Base-by-base conservation (phyloP, 2,329 filamentous ascomycete species). In the Ceratocystis lukuohia region DNA sequence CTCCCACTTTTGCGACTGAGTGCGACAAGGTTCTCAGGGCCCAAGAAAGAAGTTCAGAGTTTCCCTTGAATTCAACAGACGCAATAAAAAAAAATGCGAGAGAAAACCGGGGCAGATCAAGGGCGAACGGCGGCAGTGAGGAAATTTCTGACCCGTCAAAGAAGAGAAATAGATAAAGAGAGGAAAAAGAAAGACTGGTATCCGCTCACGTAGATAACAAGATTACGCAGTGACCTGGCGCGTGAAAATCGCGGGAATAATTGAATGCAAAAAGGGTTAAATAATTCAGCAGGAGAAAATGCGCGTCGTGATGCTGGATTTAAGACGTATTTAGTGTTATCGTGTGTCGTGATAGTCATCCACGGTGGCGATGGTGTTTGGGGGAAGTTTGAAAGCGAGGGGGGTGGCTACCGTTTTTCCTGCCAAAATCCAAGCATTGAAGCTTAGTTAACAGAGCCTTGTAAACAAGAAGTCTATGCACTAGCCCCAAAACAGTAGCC, bases 301-400 rank as follows among this genome's bases (percentile, higher is more conserved):
- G 64, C 64, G 64, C 64, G 64, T 65, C 45, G 64, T 25, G 45
- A 62, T 48, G 56, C 44, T 46, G 44, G 28, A 46, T 30, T 59
- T 59, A 30, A 57, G 50, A 56, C 33, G 48, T 28, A 44, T 46
- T 63, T 62, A 56, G 8, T 22, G 59, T n/a, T 45, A 37, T 57
- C 15, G 28, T 33, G 41, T 20, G 46, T 57, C 41, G 37, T 46
- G 56, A 50, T 65, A 46, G 63, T 56, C 37, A 37, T 44, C 28
- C 17, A 37, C 22, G 25, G 53, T 67, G 33, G 37, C 57, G 62
- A 59, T 67, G 66, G 64, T 67, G 66, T 67, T 67, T 64, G 66
- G 62, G 66, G 62, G 50, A 67, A 67, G 62, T 67, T 65, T 44
- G 44, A 28, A 48, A 64, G 62, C 61, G 66, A 67, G 65, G 65